phyloP scores from a whole-genome alignment of 495 filamentous ascomycete genomes.

The Corynascus novoguineensis region DNA sequence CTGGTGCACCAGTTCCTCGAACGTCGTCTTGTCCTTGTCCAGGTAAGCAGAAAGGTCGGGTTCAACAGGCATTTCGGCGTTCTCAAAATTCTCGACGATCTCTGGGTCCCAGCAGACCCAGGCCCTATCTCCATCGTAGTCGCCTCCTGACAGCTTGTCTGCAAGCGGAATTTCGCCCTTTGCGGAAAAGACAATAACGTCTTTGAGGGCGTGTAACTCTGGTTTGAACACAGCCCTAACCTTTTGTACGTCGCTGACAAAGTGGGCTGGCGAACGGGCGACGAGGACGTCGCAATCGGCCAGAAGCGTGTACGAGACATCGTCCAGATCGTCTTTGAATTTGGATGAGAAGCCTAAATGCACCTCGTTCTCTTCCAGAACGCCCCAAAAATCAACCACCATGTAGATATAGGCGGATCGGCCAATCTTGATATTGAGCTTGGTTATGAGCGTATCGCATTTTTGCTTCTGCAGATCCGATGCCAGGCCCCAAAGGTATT shows the following conservation, averaged over 20 bases:
- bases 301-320: slow-evolving; percentile 55
- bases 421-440: slow-evolving; percentile 65
- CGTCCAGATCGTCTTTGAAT: slow-evolving; percentile 46
- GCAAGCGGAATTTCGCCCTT: slow-evolving; percentile 67
- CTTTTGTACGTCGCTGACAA: slow-evolving; percentile 79
- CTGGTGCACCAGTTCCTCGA: slow-evolving; percentile 39
- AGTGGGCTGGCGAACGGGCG: slow-evolving; percentile 74
- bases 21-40: slow-evolving; percentile 49
- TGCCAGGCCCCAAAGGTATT: slow-evolving; percentile 55
- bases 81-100: slow-evolving; percentile 69
- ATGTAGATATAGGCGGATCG: slow-evolving; percentile 76
- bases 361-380: slow-evolving; percentile 68
- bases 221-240: slow-evolving; percentile 52
- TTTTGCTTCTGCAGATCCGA: slow-evolving; percentile 49
- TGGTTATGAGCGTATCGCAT: slow-evolving; percentile 52
- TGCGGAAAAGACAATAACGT: slow-evolving; percentile 80
- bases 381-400: slow-evolving; percentile 69
- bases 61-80: slow-evolving; percentile 54
- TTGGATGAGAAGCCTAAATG: slow-evolving; percentile 73
- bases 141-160: slow-evolving; percentile 79
- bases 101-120: slow-evolving; percentile 87
- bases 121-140: slow-evolving; percentile 88
- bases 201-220: slow-evolving; percentile 68
- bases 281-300: slow-evolving; percentile 74
- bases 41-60: slow-evolving; percentile 52